Evolutionary conservation across 2,329 filamentous ascomycete species (phyloP).

Genomic region (Fusarium euwallaceae): DNA sequence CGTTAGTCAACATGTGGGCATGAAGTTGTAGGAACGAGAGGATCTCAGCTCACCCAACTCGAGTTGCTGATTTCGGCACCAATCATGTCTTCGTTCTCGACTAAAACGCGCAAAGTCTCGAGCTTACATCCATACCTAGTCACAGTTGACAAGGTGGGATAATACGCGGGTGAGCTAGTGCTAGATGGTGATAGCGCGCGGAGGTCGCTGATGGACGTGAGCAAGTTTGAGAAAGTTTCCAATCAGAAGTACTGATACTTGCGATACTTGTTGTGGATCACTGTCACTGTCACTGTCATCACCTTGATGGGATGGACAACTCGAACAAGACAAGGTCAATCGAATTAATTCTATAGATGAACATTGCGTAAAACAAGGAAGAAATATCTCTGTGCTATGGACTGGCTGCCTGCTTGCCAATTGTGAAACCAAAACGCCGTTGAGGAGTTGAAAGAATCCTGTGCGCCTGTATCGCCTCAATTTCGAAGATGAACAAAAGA

Average conservation of each 20-base stretch:
- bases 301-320: background rate
- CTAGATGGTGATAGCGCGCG: constrained; percentile 2
- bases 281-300: background rate
- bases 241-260: constrained; percentile 54
- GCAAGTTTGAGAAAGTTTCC: constrained; percentile 67
- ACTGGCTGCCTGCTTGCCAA: background rate
- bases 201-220: constrained; percentile 47
- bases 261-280: constrained; percentile 30
- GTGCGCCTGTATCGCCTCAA: background rate
- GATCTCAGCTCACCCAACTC: background rate
- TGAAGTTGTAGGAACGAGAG: background rate
- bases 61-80: background rate
- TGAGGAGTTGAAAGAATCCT: background rate
- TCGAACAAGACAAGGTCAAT: background rate
- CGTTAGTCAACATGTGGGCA: background rate
- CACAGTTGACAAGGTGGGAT: background rate
- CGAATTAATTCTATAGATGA: background rate
- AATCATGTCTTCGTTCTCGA: background rate
- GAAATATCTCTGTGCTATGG: background rate
- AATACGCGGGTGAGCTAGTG: constrained; percentile 3
- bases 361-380: background rate
- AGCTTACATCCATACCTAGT: background rate
- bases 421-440: background rate
- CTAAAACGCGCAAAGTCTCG: background rate
- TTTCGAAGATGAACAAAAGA: background rate